Evolutionary conservation across 164 flowering plant species (phyloP).

Genomic region (Vitis cinerea): DNA sequence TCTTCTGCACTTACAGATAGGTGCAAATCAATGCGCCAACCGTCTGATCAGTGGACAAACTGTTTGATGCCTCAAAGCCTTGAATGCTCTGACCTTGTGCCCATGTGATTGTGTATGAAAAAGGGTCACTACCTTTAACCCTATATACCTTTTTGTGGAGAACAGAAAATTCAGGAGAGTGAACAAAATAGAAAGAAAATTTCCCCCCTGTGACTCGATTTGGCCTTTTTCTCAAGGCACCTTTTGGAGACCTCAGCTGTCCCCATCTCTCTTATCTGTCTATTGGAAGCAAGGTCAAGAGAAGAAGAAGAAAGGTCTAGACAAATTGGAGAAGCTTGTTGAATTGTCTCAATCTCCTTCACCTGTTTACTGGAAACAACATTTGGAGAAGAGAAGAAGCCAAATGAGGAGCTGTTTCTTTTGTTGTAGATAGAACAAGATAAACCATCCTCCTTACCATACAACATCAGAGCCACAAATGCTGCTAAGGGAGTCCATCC

Average conservation of each 20-base stretch:
- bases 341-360: conserved; percentile 14
- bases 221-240: conserved; percentile 18
- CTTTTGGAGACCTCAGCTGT: conserved; percentile 15
- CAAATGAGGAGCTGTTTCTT: conserved; percentile 13
- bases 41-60: background rate
- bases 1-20: too few relatives aligned
- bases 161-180: background rate
- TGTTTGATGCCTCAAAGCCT: too few relatives aligned
- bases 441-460: background rate
- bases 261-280: conserved; percentile 18
- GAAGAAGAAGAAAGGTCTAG: background rate
- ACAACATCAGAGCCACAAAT: conserved; percentile 12
- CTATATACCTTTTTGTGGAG: background rate
- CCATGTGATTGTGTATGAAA: background rate
- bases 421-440: conserved; percentile 13
- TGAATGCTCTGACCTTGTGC: background rate
- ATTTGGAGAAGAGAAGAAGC: conserved; percentile 9
- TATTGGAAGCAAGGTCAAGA: conserved; percentile 3
- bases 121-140: background rate
- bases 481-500: conserved; percentile 23
- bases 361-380: conserved; percentile 11
- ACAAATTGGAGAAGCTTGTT: too few relatives aligned
- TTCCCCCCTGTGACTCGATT: background rate
- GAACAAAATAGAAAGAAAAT: background rate
- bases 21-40: background rate